These are phyloP conservation scores for Verbena officinalis DNA, from an alignment of 257 asterid genomes.

Conservation along the genomic window DNA sequence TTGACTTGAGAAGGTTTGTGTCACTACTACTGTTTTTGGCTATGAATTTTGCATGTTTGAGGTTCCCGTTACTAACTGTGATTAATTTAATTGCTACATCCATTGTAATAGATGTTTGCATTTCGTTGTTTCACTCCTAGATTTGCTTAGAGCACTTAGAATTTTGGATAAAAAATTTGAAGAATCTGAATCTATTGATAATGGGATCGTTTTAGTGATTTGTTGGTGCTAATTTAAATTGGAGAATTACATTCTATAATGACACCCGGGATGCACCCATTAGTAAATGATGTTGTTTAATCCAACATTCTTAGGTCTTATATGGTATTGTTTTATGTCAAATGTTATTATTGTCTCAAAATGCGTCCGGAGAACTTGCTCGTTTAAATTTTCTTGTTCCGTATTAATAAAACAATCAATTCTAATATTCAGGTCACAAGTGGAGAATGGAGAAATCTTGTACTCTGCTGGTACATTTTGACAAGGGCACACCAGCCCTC, in stretches of 20 bases:
- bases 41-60: constrained; percentile 17
- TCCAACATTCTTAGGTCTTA: not conserved
- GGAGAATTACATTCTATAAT: constrained; percentile 3
- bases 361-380: not conserved
- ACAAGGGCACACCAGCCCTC: constrained; percentile 90
- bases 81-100: not conserved
- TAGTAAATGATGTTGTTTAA: not conserved
- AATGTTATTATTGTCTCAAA: not conserved
- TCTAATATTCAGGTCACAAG: constrained; percentile 32
- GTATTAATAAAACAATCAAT: constrained; percentile 19
- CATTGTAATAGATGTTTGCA: not conserved
- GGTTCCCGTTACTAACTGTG: constrained; percentile 8
- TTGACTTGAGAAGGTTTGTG: not conserved
- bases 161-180: not conserved
- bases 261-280: not conserved
- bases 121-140: not conserved
- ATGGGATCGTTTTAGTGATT: constrained; percentile 10
- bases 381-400: not conserved
- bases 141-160: constrained; percentile 13
- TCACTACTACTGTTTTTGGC: not conserved
- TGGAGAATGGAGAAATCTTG: constrained; percentile 86
- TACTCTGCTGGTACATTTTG: constrained; percentile 83
- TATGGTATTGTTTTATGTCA: not conserved
- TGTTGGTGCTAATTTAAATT: not conserved
- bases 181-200: not conserved